Conservation (phyloP, 257 asterid genomes). For the Nicotiana noctiflora region DNA sequence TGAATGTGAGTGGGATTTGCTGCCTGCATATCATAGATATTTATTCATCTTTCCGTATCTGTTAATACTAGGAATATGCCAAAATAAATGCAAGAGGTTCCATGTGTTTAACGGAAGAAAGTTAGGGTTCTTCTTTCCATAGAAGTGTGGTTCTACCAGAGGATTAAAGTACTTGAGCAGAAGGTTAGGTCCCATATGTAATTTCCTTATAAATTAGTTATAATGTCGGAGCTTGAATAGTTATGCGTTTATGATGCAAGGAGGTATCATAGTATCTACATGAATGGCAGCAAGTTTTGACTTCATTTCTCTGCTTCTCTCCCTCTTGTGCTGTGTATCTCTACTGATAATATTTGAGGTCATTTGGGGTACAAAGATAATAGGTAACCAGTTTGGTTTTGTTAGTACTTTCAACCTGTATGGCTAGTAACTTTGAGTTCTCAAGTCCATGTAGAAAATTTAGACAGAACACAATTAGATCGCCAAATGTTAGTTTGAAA, state of each 20-base stretch:
- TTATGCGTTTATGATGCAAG: neutral
- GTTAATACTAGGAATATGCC: neutral
- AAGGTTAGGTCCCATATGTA: neutral
- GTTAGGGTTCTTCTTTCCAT: no score
- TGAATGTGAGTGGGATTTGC: neutral
- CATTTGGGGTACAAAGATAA: neutral
- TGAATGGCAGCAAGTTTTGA: neutral
- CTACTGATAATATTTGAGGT: neutral
- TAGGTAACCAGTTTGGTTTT: neutral
- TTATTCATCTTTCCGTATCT: neutral
- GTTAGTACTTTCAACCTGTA: neutral
- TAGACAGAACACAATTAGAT: neutral
- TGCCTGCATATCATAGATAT: neutral
- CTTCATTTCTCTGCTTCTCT: neutral
- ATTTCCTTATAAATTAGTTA: neutral
- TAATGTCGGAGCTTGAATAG: neutral
- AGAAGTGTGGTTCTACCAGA: neutral
- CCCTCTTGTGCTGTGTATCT: neutral
- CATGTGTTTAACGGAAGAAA: neutral
- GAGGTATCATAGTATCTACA: neutral
- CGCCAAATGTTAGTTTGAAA: neutral
- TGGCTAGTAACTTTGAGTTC: neutral
- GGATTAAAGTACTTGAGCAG: neutral
- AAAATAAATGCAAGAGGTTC: neutral
- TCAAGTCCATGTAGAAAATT: neutral